Evolutionary conservation across 305 asterid species (phyloP), one percentile per base, ranked within the genome.

Genomic region (Vinca major): DNA sequence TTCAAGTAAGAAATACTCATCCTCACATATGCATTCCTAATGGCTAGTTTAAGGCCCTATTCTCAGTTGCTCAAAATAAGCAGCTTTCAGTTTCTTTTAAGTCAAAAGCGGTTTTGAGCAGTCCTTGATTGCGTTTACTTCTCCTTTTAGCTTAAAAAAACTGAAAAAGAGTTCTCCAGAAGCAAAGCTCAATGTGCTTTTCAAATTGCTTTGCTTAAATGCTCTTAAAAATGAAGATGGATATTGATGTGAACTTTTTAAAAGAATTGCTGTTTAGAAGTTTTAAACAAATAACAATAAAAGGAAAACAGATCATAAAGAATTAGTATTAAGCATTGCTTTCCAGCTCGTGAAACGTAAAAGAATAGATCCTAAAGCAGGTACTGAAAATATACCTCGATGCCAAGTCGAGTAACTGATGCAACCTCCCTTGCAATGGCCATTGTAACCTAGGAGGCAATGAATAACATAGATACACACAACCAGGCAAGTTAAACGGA

Each of bases 351-450:
- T 41, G 55, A n/a, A 56, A 67, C 47, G 54, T 70, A 60, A 3
- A 53, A 50, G 43, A 33, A 51, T 9, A 63, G 58, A 26, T 50
- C 70, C 20, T 52, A 39, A 19, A 39, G 47, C 54, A 63, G 57
- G 54, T 17, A 66, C 9, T 68, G 50, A 63, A 76, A 16, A 40
- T 48, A 43, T 79, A 92, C 98, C 95, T 92, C 95, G 58, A 88
- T 84, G 56, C 98, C 98, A 75, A 90, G 91, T 67, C 94, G 84
- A 65, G 95, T 87, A 74, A 92, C 98, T 66, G 91, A 79, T 43
- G 96, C 97, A 78, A 92, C 98, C 86, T 92, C 98, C 87, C 91
- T 88, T 55, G 98, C 98, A 71, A 92, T 92, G 71, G 97, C 76
- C 95, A 92, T 87, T 61, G 98, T 92, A 68, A 90, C 78, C 98